phyloP scores from a whole-genome alignment of 2,329 filamentous ascomycete genomes.

The Teratosphaeria viscida region DNA sequence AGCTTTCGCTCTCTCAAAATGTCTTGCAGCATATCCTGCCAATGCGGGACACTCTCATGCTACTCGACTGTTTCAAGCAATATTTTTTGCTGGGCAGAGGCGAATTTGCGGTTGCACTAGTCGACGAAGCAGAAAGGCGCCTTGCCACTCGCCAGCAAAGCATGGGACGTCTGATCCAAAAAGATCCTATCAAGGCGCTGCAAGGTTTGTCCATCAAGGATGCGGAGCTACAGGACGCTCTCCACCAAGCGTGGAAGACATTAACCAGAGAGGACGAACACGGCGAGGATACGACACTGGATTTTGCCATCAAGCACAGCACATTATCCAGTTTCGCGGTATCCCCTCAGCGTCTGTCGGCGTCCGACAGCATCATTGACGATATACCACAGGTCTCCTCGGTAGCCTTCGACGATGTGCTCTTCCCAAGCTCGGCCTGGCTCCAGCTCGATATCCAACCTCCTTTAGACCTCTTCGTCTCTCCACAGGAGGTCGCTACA shows the following conservation, averaged over 20 bases:
- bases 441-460: conserved; percentile 64
- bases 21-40: conserved; percentile 75
- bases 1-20: conserved; percentile 72
- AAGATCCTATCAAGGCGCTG: conserved; percentile 41
- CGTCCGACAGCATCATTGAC: conserved; percentile 28
- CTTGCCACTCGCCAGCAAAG: conserved; percentile 62
- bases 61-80: conserved; percentile 66
- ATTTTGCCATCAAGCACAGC: conserved; percentile 69
- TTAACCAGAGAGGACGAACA: conserved; percentile 71
- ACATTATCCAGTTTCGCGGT: conserved; percentile 48
- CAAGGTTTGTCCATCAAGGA: conserved; percentile 67
- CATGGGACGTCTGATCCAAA: conserved; percentile 43
- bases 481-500: conserved; percentile 59
- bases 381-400: conserved; percentile 31
- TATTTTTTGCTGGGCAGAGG: conserved; percentile 82
- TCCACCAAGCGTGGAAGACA: conserved; percentile 68
- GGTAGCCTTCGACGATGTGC: conserved; percentile 62
- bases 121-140: conserved; percentile 73
- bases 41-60: conserved; percentile 62
- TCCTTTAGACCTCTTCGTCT: conserved; percentile 80
- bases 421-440: conserved; percentile 65
- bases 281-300: conserved; percentile 59
- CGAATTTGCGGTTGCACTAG: conserved; percentile 81
- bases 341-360: conserved; percentile 27
- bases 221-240: conserved; percentile 67